phyloP scores from a whole-genome alignment of 2,329 filamentous ascomycete genomes.

The Chaetomium olivaceum region DNA sequence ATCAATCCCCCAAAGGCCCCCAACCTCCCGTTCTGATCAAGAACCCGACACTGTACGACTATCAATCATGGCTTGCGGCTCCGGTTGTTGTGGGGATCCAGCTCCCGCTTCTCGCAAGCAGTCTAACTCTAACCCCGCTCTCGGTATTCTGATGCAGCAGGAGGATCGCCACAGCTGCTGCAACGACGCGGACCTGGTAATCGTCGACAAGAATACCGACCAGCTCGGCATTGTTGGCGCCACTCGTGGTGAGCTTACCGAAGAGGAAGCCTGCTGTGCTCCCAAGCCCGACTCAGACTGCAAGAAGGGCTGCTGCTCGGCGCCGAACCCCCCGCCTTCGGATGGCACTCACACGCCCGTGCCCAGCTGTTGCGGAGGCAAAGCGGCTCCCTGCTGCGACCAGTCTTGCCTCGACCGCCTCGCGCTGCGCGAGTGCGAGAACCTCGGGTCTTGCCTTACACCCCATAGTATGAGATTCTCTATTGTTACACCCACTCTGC shows the following conservation, averaged over 20 bases:
- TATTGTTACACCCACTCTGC: too few relatives aligned
- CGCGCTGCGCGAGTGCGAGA: slow-evolving; percentile 45
- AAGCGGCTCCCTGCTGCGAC: slow-evolving; percentile 45
- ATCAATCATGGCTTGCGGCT: slow-evolving; percentile 25
- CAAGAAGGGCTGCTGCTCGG: slow-evolving; percentile 15
- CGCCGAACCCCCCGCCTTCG: not conserved
- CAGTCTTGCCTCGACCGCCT: slow-evolving; percentile 46
- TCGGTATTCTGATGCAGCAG: not conserved
- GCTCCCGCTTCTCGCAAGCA: not conserved
- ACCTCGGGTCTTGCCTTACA: not conserved
- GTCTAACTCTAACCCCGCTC: not conserved
- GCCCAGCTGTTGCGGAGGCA: slow-evolving; percentile 45
- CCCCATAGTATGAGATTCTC: slow-evolving; percentile 1
- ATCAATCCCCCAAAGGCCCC: too few relatives aligned
- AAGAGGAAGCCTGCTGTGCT: not conserved
- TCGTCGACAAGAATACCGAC: not conserved
- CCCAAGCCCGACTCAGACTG: not conserved
- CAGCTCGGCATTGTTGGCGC: not conserved
- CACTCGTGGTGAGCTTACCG: not conserved
- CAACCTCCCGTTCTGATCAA: too few relatives aligned
- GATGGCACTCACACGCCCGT: slow-evolving; percentile 27
- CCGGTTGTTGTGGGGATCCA: slow-evolving; percentile 23
- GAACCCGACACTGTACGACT: not conserved
- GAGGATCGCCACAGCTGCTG: not conserved
- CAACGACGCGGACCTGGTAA: not conserved